Evolutionary conservation across 208 protist species (phyloP).

Genomic region (Trypanosoma caninum): DNA sequence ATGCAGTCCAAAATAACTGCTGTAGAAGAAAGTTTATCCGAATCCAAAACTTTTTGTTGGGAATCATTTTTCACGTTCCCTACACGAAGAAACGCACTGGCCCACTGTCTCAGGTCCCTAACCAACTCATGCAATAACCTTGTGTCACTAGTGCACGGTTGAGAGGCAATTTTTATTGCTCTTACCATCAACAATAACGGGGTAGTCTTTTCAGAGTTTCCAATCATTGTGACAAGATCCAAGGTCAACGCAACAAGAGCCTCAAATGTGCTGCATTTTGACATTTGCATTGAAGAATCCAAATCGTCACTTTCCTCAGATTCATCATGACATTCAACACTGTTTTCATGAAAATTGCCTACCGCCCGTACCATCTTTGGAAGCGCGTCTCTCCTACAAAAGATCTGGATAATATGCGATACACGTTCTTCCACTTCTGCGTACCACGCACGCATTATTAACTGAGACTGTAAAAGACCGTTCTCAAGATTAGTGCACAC

Average conservation of each 20-base stretch:
- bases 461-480: not conserved
- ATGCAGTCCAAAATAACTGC: not conserved
- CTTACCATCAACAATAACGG: constrained; percentile 17
- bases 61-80: not conserved
- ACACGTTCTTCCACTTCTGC: constrained; percentile 23
- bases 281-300: not conserved
- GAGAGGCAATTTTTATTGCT: not conserved
- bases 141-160: constrained; percentile 10
- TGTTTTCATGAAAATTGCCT: constrained; percentile 5
- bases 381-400: constrained; percentile 16
- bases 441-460: constrained; percentile 43
- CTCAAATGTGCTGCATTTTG: not conserved
- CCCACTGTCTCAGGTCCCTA: constrained; percentile 7
- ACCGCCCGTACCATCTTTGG: constrained; percentile 14
- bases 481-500: constrained; percentile 3
- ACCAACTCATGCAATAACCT: constrained; percentile 13
- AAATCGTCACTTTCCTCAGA: constrained; percentile 6
- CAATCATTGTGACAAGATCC: constrained; percentile 12
- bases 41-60: not conserved
- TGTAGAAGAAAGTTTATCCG: not conserved
- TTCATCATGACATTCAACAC: not conserved
- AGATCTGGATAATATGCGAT: not conserved
- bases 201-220: not conserved
- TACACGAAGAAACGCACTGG: not conserved
- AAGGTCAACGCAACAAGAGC: constrained; percentile 3